Conservation (phyloP, 2,329 filamentous ascomycete species). For the Trichoderma polysporum region DNA sequence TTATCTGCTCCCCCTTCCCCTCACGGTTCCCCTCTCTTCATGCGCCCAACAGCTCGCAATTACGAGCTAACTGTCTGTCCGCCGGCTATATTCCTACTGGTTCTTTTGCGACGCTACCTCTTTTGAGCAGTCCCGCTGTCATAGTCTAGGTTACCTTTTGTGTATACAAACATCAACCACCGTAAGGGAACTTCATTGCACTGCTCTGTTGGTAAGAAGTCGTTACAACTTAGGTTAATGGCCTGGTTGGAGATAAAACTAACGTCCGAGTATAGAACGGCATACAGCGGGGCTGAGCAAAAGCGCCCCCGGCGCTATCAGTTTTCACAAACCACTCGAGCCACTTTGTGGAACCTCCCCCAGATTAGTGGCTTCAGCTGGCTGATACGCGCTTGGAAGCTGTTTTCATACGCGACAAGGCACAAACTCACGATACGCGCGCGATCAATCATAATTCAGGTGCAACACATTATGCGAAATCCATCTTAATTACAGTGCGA, state of each 20-base stretch:
- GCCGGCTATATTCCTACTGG: constrained; percentile 10
- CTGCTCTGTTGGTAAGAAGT: no score
- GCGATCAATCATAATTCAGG: neutral
- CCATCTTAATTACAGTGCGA: constrained; percentile 37
- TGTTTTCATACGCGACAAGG: neutral
- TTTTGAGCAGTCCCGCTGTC: neutral
- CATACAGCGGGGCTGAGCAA: neutral
- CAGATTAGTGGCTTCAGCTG: neutral
- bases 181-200: no score
- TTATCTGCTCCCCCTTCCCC: neutral
- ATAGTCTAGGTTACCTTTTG: neutral
- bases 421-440: neutral
- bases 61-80: neutral
- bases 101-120: neutral
- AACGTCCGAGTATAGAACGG: no score
- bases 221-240: no score
- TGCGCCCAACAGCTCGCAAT: neutral
- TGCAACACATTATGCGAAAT: constrained; percentile 28
- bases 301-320: neutral
- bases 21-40: neutral
- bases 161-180: no score
- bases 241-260: no score
- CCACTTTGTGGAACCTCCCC: neutral
- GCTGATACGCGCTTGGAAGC: neutral
- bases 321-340: neutral